Percentiles rank a stretch among this genome's conserved stretches.
Conservation (phyloP, 805 yeast species). For the Nakazawaea pomicola region DNA sequence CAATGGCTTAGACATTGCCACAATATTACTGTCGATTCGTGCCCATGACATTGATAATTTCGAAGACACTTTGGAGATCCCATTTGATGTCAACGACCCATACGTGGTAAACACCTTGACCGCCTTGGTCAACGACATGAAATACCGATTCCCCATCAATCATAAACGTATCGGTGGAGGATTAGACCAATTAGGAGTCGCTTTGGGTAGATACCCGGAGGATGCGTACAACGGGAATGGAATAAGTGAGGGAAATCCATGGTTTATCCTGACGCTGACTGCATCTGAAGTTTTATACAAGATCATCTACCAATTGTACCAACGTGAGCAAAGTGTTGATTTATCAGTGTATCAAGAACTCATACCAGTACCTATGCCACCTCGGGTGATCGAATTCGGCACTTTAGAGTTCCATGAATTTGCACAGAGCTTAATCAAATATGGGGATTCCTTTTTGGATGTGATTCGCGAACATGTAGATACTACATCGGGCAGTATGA, state of each 20-base stretch:
- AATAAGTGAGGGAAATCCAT: conserved; percentile 80
- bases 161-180: conserved; percentile 36
- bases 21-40: conserved; percentile 47
- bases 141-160: conserved; percentile 73
- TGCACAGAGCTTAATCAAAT: conserved; percentile 40
- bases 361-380: too few relatives aligned
- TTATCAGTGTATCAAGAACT: neutral
- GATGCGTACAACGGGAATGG: conserved; percentile 79
- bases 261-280: conserved; percentile 78
- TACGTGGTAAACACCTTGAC: conserved; percentile 58
- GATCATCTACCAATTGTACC: conserved; percentile 40
- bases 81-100: conserved; percentile 58
- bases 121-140: conserved; percentile 64
- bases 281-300: conserved; percentile 62
- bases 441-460: conserved; percentile 64
- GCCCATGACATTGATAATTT: conserved; percentile 34
- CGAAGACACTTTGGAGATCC: conserved; percentile 38
- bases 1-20: conserved; percentile 76
- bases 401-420: conserved; percentile 42
- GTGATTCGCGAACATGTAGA: conserved; percentile 57
- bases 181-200: conserved; percentile 47
- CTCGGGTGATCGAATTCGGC: conserved; percentile 17
- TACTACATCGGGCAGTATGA: conserved; percentile 65
- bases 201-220: conserved; percentile 89
- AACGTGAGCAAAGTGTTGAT: conserved; percentile 29